These are phyloP conservation scores for Gamarada debralockiae DNA, from an alignment of 495 filamentous ascomycete species.

Conservation along the genomic window DNA sequence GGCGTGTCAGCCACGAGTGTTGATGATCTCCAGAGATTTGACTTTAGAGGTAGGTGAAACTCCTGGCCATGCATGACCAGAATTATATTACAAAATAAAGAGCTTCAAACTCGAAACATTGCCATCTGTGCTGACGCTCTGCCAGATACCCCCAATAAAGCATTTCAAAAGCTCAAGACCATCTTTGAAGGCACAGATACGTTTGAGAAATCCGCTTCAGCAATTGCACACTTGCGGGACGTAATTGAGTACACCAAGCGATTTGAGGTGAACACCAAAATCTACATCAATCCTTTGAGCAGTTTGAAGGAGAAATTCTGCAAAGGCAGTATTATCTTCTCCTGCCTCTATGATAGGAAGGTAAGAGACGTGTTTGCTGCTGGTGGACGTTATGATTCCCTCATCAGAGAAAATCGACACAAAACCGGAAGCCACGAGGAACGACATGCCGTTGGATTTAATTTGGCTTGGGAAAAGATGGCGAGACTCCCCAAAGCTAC, in stretches of 20 bases:
- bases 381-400: slow-evolving; percentile 85
- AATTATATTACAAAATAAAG: no score
- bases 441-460: slow-evolving; percentile 85
- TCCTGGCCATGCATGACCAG: background rate
- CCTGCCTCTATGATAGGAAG: slow-evolving; percentile 87
- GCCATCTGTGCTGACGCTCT: background rate
- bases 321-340: slow-evolving; percentile 80
- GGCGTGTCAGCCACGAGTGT: slow-evolving; percentile 85
- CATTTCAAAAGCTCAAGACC: slow-evolving; percentile 63
- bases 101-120: no score
- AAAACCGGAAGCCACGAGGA: slow-evolving; percentile 48
- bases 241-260: slow-evolving; percentile 71
- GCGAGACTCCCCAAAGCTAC: slow-evolving; percentile 55
- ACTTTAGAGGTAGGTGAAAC: slow-evolving; percentile 67
- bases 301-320: slow-evolving; percentile 94
- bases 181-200: slow-evolving; percentile 71
- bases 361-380: slow-evolving; percentile 83
- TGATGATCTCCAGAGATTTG: slow-evolving; percentile 86
- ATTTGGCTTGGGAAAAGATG: slow-evolving; percentile 86
- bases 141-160: slow-evolving; percentile 66
- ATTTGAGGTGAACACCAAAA: slow-evolving; percentile 69
- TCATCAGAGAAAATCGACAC: slow-evolving; percentile 70
- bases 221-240: slow-evolving; percentile 73
- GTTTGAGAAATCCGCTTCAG: slow-evolving; percentile 61
- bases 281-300: slow-evolving; percentile 81